Evolutionary conservation across 352 stramenopile genomes (phyloP), one percentile per base, ranked within the genome.

Genomic region (Globisporangium parvum): DNA sequence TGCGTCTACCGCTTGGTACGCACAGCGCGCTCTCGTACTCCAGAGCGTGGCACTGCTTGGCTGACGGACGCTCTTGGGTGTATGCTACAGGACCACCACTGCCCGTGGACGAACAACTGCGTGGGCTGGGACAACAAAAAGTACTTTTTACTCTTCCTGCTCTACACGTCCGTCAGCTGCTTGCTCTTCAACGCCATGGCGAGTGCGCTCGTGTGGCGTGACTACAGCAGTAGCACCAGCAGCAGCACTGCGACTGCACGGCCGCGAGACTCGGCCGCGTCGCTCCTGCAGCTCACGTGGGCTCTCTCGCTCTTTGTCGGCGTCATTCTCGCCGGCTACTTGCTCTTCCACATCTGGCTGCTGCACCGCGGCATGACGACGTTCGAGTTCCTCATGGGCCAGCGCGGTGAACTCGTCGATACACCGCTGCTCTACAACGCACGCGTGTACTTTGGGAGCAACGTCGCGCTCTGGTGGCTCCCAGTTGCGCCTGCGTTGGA

Each of bases 41-140:
- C n/a, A n/a, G n/a, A n/a, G n/a, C n/a, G n/a, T n/a, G n/a, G 14
- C 17, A n/a, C 51, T n/a, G 50, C 39, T 46, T 45, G 14, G 31
- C 31, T 12, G 39, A 46, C 3, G 42, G 18, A 24, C 20, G 21
- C 4, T 8, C 12, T 21, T 56, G 17, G 20, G 28, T 42, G 17
- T 3, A 2, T 33, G 12, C n/a, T 23, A 26, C 40, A 78, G 70
- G 80, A 95, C 56, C 83, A 95, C 54, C 85, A 93, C 56, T 93
- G 83, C 48, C 82, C 85, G 53, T 95, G 82, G 85, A 91, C 75
- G 4, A 80, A 69, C 62, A 95, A 93, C 59, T 95, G 85, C 66
- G 78, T 95, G n/a, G 85, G 75, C 8, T 87, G 69, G 69, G 76
- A 66, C 64, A 95, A 91, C 67, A 91, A 95, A 55, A 93, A 91